Evolutionary conservation across 1,284 basidiomycete genomes (phyloP).

Genomic region (Athelia psychrophila): DNA sequence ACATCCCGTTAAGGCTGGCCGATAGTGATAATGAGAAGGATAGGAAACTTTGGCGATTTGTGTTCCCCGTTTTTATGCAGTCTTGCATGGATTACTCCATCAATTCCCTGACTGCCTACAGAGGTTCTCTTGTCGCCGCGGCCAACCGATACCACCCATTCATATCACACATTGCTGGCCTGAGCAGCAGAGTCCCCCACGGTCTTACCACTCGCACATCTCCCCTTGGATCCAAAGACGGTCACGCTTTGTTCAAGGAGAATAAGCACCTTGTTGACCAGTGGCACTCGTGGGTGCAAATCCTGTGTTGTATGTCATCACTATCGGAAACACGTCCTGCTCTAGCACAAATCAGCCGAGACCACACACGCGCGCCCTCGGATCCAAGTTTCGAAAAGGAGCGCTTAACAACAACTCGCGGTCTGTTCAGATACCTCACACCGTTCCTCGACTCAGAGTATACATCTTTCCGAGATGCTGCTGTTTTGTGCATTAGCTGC

Average conservation of each 20-base stretch:
- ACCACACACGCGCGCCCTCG: conserved; percentile 72
- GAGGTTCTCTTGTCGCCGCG: conserved; percentile 64
- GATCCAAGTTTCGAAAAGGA: conserved; percentile 73
- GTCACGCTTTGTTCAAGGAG: conserved; percentile 54
- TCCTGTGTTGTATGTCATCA: conserved; percentile 77
- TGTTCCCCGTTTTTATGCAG: conserved; percentile 64
- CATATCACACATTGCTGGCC: conserved; percentile 66
- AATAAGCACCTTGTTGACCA: conserved; percentile 72
- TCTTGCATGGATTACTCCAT: conserved; percentile 46
- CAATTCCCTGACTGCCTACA: conserved; percentile 45
- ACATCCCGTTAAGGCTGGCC: conserved; percentile 59
- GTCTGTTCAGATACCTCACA: conserved; percentile 83
- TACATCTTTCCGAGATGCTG: conserved; percentile 79
- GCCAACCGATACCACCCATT: conserved; percentile 64
- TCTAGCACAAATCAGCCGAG: conserved; percentile 54
- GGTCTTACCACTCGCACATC: conserved; percentile 38
- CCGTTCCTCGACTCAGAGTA: conserved; percentile 88
- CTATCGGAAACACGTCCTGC: conserved; percentile 61
- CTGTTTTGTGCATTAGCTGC: conserved; percentile 85
- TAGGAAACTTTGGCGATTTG: conserved; percentile 65
- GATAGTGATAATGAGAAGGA: conserved; percentile 67
- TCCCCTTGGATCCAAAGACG: conserved; percentile 44
- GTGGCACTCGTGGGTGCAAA: conserved; percentile 86
- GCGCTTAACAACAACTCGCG: conserved; percentile 74
- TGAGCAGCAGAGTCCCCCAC: conserved; percentile 49